phyloP scores from a whole-genome alignment of 2,329 filamentous ascomycete genomes.

The Epichloe sylvatica region DNA sequence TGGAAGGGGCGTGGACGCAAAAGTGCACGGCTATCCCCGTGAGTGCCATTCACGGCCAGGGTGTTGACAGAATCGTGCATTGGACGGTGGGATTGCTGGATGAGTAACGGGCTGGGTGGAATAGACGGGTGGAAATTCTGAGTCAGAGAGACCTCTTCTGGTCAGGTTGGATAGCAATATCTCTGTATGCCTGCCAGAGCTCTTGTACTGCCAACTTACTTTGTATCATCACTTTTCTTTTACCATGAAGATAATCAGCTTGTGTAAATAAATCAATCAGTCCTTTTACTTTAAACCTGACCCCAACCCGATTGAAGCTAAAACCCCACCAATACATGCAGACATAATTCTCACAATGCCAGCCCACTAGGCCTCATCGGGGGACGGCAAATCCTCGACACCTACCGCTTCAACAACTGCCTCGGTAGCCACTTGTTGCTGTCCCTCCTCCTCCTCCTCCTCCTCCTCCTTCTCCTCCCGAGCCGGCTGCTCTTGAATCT shows the following conservation, averaged over 20 bases:
- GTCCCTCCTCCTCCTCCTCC: slow-evolving; percentile 6
- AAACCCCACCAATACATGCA: not conserved
- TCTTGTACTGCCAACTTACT: too few species aligned
- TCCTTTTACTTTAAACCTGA: too few species aligned
- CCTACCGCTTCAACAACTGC: slow-evolving; percentile 14
- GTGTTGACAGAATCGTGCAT: slow-evolving; percentile 60
- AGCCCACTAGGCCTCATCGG: slow-evolving; percentile 12
- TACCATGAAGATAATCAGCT: too few species aligned
- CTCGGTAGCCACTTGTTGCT: slow-evolving; percentile 18
- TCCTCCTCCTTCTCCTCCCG: not conserved
- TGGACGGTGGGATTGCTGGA: slow-evolving; percentile 58
- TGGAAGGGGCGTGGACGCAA: slow-evolving; percentile 42
- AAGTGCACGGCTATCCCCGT: slow-evolving; percentile 65
- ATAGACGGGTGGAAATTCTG: too few species aligned
- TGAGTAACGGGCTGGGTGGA: slow-evolving; percentile 11
- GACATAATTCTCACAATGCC: not conserved
- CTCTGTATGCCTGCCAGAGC: too few species aligned
- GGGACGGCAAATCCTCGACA: slow-evolving; percentile 24
- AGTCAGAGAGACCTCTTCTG: too few species aligned
- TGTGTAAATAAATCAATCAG: too few species aligned
- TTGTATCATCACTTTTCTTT: too few species aligned
- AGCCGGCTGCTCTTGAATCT: not conserved
- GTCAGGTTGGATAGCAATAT: too few species aligned
- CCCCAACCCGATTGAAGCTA: too few species aligned
- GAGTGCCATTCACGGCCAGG: slow-evolving; percentile 78